Evolutionary conservation across 2,329 filamentous ascomycete genomes (phyloP).

Genomic region (Dissoconium aciculare): DNA sequence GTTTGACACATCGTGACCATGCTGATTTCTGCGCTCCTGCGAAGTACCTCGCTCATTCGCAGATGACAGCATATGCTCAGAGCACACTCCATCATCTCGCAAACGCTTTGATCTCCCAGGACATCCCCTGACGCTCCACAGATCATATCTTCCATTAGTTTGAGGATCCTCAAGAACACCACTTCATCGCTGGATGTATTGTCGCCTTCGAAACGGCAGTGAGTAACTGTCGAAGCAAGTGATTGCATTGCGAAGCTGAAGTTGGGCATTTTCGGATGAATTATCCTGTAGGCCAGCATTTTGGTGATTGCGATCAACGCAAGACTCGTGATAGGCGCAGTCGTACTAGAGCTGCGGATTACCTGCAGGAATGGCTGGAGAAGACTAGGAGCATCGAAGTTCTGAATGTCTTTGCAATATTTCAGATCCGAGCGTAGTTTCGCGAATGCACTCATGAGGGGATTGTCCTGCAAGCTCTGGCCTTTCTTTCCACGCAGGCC

Average conservation of each 20-base stretch:
- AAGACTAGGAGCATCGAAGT: conserved; percentile 77
- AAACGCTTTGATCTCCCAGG: conserved; percentile 94
- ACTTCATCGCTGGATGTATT: conserved; percentile 92
- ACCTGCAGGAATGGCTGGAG: conserved; percentile 92
- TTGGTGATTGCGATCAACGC: conserved; percentile 89
- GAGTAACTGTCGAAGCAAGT: conserved; percentile 84
- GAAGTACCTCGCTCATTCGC: conserved; percentile 75
- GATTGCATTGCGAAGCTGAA: conserved; percentile 88
- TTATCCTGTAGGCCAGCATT: conserved; percentile 88
- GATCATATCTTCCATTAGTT: conserved; percentile 97
- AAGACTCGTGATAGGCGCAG: conserved; percentile 87
- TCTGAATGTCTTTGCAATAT: conserved; percentile 69
- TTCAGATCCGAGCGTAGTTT: conserved; percentile 77
- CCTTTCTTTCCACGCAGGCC: conserved; percentile 87
- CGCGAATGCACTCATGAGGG: conserved; percentile 87
- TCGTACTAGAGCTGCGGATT: conserved; percentile 89
- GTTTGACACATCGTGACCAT: conserved; percentile 99
- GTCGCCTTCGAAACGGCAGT: conserved; percentile 93
- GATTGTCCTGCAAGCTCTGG: conserved; percentile 94
- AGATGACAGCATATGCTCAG: conserved; percentile 94
- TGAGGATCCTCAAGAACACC: conserved; percentile 81
- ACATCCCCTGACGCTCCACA: conserved; percentile 83
- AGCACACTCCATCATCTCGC: conserved; percentile 98
- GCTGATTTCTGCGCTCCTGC: conserved; percentile 82
- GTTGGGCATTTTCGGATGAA: conserved; percentile 69